phyloP scores from a whole-genome alignment of 2,329 filamentous ascomycete genomes.

The Botrytis medusae region DNA sequence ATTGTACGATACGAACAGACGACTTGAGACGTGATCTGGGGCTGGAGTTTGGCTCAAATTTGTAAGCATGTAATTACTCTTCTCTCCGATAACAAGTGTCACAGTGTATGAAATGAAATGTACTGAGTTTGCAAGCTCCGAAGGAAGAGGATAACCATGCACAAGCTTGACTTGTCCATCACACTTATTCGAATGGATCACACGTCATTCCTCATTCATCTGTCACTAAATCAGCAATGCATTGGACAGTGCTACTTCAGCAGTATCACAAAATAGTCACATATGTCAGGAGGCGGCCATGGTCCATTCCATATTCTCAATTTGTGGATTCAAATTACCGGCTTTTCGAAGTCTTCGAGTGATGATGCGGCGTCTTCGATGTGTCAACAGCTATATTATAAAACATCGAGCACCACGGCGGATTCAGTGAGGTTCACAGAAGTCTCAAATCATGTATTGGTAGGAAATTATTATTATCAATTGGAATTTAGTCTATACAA shows the following conservation, averaged over 20 bases:
- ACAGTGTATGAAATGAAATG: neutral
- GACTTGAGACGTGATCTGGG: neutral
- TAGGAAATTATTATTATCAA: neutral
- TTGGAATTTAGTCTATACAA: neutral
- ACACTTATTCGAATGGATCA: neutral
- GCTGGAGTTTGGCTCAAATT: neutral
- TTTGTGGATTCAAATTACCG: neutral
- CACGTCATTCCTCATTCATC: neutral
- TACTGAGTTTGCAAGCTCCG: neutral
- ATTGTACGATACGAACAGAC: constrained; percentile 1
- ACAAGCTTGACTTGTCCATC: no score
- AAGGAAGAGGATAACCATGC: neutral
- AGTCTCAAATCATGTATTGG: neutral
- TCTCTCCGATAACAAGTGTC: neutral
- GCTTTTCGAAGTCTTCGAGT: no score
- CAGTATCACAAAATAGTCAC: neutral
- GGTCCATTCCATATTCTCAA: neutral
- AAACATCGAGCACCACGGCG: neutral
- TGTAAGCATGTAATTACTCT: constrained; percentile 4
- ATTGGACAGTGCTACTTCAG: neutral
- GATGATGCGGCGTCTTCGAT: neutral
- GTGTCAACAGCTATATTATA: neutral
- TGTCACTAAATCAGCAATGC: neutral
- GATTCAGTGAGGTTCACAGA: neutral
- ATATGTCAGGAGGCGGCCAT: neutral